Base-by-base conservation (phyloP, 2,329 filamentous ascomycete species). In the Ramularia endophylla region DNA sequence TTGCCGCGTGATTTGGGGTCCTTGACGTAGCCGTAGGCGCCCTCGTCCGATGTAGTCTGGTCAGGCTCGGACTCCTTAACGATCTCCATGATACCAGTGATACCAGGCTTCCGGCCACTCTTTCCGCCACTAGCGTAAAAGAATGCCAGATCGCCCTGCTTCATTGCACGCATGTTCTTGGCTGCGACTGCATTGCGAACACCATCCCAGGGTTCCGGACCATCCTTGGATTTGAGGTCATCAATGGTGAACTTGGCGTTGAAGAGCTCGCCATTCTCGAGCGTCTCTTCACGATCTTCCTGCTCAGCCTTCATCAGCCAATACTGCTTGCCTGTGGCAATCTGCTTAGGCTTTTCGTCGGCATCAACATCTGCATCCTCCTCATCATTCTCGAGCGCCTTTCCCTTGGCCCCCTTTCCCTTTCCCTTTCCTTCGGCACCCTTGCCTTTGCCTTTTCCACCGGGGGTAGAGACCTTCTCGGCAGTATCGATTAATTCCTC, bases 121-220 rank as follows among this genome's bases (percentile, higher is more conserved):
- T 94, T 94, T 66, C 86, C 92, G 57, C 92, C 94, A 34, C 86
- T 94, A 65, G 95, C 90, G 61, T 97, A 97, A 69, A 98, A 97
- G 68, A 98, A 97, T 18, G 88, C 89, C 22, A 89, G 73, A 59
- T 98, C 92, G 37, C 89, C 89, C 41, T 81, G 80, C 55, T 86
- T 88, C 92, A 98, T 98, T 7, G 80, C 78, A 20, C 86, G 79
- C 67, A 98, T 81, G 61, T 95, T 87, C 58, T 95, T 97, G 18
- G 87, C 80, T 5, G 90, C 90, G 65, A 62, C 61, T 13, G 58
- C 57, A 38, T 72, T 73, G 34, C 68, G 54, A 16, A 75, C 70
- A 19, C 32, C 32, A 19, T 34, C 29, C 32, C 92, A 98, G 1
- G 86, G 82, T 59, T 97, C 90, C 2, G 90, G 87, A 55, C 78